phyloP scores from a whole-genome alignment of 495 filamentous ascomycete species.

The Lindgomyces ingoldianus region DNA sequence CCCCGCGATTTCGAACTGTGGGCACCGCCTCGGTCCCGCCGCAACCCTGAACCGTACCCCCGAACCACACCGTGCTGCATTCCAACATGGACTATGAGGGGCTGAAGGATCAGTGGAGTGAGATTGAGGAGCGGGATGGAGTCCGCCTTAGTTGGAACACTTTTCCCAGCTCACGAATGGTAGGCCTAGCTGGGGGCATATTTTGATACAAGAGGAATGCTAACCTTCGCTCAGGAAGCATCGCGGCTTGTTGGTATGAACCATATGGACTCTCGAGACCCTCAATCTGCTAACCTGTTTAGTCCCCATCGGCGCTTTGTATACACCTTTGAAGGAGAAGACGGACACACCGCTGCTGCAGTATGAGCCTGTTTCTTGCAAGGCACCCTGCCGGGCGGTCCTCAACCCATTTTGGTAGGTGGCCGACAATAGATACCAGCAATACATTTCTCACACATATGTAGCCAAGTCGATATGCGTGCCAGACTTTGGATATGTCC shows the following conservation, averaged over 20 bases:
- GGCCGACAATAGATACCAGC: slow-evolving; percentile 37
- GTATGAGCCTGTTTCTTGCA: slow-evolving; percentile 98
- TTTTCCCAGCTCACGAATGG: slow-evolving; percentile 97
- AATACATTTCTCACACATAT: slow-evolving; percentile 4
- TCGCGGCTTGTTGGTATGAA: slow-evolving; percentile 74
- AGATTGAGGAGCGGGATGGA: slow-evolving; percentile 95
- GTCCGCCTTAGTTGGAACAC: slow-evolving; percentile 98
- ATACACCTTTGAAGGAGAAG: slow-evolving; percentile 96
- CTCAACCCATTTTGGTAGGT: slow-evolving; percentile 91
- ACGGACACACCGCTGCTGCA: slow-evolving; percentile 84
- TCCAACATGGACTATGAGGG: slow-evolving; percentile 64
- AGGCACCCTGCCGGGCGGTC: slow-evolving; percentile 91
- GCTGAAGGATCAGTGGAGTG: slow-evolving; percentile 96
- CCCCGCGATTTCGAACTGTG: slow-evolving; percentile 31
- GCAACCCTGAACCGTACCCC: slow-evolving; percentile 9
- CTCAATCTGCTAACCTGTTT: slow-evolving; percentile 13
- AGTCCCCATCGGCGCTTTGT: slow-evolving; percentile 94
- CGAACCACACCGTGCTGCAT: slow-evolving; percentile 10
- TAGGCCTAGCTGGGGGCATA: slow-evolving; percentile 46
- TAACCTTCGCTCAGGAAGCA: slow-evolving; percentile 70
- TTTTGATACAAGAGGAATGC: slow-evolving; percentile 19
- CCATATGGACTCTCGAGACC: background rate
- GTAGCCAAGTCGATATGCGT: slow-evolving; percentile 90
- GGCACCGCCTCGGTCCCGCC: slow-evolving; percentile 35
- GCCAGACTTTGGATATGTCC: slow-evolving; percentile 98